Conservation (phyloP, 176 grass and related monocot species). For the Avena eriantha region DNA sequence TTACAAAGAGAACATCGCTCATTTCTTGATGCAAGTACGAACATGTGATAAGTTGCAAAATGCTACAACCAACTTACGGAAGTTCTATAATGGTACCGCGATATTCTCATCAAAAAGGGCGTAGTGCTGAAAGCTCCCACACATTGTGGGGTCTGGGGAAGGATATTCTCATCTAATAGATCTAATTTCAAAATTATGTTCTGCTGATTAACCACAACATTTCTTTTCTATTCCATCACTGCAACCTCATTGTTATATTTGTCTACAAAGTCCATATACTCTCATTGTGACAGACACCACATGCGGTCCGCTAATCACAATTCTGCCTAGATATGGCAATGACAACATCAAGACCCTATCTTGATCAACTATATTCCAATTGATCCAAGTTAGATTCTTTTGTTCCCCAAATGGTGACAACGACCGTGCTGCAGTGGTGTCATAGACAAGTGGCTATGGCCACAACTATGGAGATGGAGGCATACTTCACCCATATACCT, state of each 20-base stretch:
- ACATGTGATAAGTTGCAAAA: conserved; percentile 20
- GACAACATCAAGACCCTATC: neutral
- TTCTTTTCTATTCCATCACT: neutral
- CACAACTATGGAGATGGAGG: neutral
- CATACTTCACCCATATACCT: neutral
- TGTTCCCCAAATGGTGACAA: neutral
- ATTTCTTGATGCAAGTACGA: conserved; percentile 19
- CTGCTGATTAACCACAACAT: neutral
- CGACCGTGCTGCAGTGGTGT: neutral
- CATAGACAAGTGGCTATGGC: neutral
- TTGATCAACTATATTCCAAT: neutral
- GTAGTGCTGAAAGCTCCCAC: too few species aligned
- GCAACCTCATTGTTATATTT: neutral
- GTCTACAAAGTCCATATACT: neutral
- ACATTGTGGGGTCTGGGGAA: too few species aligned
- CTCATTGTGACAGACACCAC: neutral
- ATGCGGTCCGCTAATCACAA: neutral
- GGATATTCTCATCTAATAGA: neutral
- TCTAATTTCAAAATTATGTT: conserved; percentile 1
- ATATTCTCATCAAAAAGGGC: conserved; percentile 4
- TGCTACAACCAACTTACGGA: conserved; percentile 11
- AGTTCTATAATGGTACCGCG: neutral
- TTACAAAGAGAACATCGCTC: neutral
- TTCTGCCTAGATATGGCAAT: neutral
- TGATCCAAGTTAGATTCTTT: neutral